These are phyloP conservation scores for Xylariomycetidae sp. DNA, from an alignment of 2,329 filamentous ascomycete genomes.

Conservation along the genomic window DNA sequence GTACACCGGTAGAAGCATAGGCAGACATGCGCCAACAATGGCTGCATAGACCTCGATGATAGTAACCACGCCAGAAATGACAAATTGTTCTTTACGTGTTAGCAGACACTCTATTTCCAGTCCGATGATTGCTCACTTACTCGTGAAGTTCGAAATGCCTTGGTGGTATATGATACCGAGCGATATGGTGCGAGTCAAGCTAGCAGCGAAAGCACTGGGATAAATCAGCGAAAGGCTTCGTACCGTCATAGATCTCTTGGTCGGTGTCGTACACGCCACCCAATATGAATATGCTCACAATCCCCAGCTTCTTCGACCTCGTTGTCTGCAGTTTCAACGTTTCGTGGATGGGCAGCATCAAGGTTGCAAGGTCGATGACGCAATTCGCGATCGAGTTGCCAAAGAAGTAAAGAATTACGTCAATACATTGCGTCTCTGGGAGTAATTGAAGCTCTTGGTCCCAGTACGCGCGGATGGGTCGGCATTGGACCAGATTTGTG, in stretches of 20 bases:
- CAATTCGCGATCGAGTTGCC: constrained; percentile 8
- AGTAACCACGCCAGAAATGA: constrained; percentile 4
- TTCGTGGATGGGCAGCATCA: constrained; percentile 9
- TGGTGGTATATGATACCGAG: not conserved
- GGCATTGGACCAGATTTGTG: constrained; percentile 9
- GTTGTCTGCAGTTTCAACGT: no score
- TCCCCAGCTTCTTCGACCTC: constrained; percentile 2
- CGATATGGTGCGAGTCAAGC: constrained; percentile 5
- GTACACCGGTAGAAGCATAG: constrained; percentile 12
- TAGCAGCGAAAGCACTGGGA: constrained; percentile 4
- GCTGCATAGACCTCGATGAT: constrained; percentile 13
- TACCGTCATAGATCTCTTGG: no score
- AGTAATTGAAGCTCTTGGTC: constrained; percentile 4
- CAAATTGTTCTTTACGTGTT: constrained; percentile 4
- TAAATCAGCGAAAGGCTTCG: constrained; percentile 1
- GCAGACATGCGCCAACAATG: constrained; percentile 15
- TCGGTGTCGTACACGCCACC: constrained; percentile 9
- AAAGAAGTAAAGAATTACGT: constrained; percentile 8
- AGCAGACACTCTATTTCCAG: no score
- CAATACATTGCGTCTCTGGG: constrained; percentile 6
- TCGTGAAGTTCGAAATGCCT: no score
- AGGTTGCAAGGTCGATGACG: constrained; percentile 9
- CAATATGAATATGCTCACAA: constrained; percentile 6
- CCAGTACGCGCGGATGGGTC: constrained; percentile 11
- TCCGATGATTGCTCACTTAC: no score